Percentiles rank a stretch among this genome's conserved stretches.
These are phyloP conservation scores for Ophiostoma fasciatum DNA, from an alignment of 2,329 filamentous ascomycete species.

Conservation along the genomic window DNA sequence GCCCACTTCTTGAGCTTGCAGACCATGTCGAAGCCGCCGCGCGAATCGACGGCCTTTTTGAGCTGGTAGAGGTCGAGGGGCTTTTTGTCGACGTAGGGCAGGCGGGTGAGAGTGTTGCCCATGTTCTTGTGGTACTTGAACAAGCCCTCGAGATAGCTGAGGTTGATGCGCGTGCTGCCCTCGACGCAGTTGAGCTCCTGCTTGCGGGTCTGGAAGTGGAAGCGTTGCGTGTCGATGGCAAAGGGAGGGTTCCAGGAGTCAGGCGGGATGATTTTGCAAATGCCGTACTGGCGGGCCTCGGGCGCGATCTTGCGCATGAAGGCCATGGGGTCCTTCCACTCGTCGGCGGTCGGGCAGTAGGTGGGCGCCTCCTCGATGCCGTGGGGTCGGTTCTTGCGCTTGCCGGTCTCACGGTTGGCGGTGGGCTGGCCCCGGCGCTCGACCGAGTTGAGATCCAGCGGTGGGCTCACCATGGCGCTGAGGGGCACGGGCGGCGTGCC, in stretches of 20 bases:
- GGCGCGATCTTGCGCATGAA: conserved; percentile 87
- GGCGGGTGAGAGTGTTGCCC: conserved; percentile 81
- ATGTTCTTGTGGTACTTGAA: conserved; percentile 95
- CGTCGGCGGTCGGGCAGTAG: conserved; percentile 77
- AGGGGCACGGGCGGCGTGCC: conserved; percentile 38
- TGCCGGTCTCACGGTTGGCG: conserved; percentile 59
- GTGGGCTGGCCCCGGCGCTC: conserved; percentile 78
- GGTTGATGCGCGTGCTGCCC: conserved; percentile 89
- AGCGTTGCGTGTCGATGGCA: conserved; percentile 94
- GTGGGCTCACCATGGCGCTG: conserved; percentile 40
- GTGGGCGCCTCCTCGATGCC: conserved; percentile 81
- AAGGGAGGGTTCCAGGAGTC: conserved; percentile 90
- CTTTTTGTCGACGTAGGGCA: conserved; percentile 95
- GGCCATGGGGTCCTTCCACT: conserved; percentile 86
- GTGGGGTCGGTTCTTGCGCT: conserved; percentile 66
- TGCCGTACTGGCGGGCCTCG: conserved; percentile 75
- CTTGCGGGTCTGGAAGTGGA: conserved; percentile 90
- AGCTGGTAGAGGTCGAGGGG: conserved; percentile 89
- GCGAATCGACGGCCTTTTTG: conserved; percentile 90
- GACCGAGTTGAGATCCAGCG: conserved; percentile 76
- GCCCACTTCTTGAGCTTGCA: conserved; percentile 99
- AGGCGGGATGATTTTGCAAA: conserved; percentile 91
- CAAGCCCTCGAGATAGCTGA: conserved; percentile 90
- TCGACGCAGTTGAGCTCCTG: conserved; percentile 97
- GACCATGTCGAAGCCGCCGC: conserved; percentile 89